phyloP scores from a whole-genome alignment of 169 alveolate species.

The Eimeria nieschulzi region DNA sequence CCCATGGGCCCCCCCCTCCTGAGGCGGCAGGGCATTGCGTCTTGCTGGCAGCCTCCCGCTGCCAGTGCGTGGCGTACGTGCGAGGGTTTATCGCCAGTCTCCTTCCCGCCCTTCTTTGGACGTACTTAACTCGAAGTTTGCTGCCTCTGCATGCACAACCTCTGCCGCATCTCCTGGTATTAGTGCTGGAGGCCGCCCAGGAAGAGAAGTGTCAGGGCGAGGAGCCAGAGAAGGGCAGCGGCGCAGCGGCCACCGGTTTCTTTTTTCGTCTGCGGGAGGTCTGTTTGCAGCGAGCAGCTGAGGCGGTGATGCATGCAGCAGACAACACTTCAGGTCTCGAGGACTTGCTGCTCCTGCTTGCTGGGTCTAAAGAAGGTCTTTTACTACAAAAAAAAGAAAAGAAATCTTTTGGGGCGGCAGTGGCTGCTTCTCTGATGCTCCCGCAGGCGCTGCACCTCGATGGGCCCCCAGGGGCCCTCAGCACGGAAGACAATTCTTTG shows the following conservation, averaged over 20 bases:
- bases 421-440: slow-evolving; percentile 4
- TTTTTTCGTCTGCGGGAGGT: neutral
- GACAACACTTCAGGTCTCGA: slow-evolving; percentile 9
- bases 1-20: neutral
- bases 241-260: slow-evolving; percentile 1
- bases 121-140: slow-evolving; percentile 36
- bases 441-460: slow-evolving; percentile 8
- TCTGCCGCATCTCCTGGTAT: slow-evolving; percentile 37
- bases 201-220: neutral
- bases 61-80: slow-evolving; percentile 49
- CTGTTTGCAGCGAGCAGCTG: slow-evolving; percentile 5
- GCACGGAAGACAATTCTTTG: neutral
- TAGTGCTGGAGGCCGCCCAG: slow-evolving; percentile 7
- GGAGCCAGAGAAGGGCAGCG: neutral
- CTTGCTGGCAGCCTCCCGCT: neutral
- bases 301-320: neutral
- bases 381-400: neutral
- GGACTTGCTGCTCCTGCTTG: slow-evolving; percentile 28
- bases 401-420: neutral
- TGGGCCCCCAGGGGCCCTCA: neutral
- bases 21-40: neutral
- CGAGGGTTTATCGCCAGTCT: slow-evolving; percentile 42
- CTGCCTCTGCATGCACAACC: slow-evolving; percentile 37
- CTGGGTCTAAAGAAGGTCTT: neutral
- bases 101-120: slow-evolving; percentile 59